Evolutionary conservation across 495 filamentous ascomycete genomes (phyloP), one percentile per base, ranked within the genome.

Genomic region (Hypoxylon fragiforme): DNA sequence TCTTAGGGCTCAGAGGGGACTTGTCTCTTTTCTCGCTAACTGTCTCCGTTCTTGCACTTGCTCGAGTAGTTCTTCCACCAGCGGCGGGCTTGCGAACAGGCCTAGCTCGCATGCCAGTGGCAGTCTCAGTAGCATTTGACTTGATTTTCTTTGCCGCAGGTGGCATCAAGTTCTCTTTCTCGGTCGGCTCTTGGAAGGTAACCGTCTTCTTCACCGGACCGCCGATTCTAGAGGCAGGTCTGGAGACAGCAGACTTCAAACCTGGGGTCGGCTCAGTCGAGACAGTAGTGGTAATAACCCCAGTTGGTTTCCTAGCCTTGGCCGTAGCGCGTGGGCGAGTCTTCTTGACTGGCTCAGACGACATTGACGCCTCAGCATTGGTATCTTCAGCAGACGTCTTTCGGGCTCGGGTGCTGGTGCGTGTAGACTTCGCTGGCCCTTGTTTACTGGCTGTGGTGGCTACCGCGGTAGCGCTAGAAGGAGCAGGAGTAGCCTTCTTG

Each of bases 1-100:
- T 83, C 73, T 80, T 83, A 65, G 80, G 80, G 64, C 78, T 81
- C 30, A 83, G 67, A 16, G 72, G 72, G 18, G 49, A 67, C 55
- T 72, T 72, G 24, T 64, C 52, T 43, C 37, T 59, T 49, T 37
- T 58, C 34, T 63, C 57, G 9, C 37, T 53, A 1, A 45, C 36
- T 14, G 18, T 36, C 13, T 46, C 41, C 9, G 63, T 50, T 46
- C 39, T 57, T 32, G 60, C 45, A 43, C 44, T 58, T 7, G 66
- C 63, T n/a, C 63, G 54, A 2, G 63, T 69, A 11, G 61, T 40
- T 67, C 63, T 57, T 36, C 52, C 60, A 14, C 28, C 37, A 30
- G 38, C 46, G 31, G 62, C 40, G 2, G 66, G 55, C 31, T 68
- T 69, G 41, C 74, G 70, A 26, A 76, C 67, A 24, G 74, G 74